phyloP scores from a whole-genome alignment of 2,329 filamentous ascomycete species.

The Fusarium oxysporum region DNA sequence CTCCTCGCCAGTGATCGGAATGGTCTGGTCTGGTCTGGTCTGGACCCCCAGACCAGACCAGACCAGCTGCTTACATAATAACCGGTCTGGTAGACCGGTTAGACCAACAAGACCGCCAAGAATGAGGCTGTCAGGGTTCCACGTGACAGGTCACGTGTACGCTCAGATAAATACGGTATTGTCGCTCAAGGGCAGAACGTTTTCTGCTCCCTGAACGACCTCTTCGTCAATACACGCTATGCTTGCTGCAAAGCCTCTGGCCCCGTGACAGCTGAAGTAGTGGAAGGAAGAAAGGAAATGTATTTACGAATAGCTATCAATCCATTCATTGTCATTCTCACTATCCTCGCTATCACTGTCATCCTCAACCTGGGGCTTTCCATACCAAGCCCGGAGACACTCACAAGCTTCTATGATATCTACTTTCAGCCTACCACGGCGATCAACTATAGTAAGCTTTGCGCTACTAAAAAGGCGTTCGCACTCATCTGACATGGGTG shows the following conservation, averaged over 20 bases:
- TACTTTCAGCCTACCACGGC: neutral
- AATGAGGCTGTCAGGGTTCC: neutral
- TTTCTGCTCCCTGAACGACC: neutral
- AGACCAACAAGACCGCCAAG: neutral
- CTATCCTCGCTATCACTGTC: neutral
- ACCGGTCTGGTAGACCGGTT: neutral
- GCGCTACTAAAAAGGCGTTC: neutral
- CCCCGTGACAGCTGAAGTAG: neutral
- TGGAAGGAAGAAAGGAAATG: neutral
- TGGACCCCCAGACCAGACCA: no score
- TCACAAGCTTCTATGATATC: neutral
- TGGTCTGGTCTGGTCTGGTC: no score
- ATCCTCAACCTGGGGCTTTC: neutral
- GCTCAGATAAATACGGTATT: neutral
- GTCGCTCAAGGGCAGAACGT: neutral
- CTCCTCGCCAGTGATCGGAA: no score
- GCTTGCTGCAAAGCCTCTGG: neutral
- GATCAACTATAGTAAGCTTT: neutral
- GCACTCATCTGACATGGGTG: no score
- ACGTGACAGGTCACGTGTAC: neutral
- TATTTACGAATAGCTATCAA: neutral
- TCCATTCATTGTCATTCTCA: neutral
- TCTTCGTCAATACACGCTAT: neutral
- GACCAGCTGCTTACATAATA: no score
- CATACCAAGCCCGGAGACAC: neutral